Conservation (phyloP, 148 eudicot species). For the Rhododendron mucronatum region DNA sequence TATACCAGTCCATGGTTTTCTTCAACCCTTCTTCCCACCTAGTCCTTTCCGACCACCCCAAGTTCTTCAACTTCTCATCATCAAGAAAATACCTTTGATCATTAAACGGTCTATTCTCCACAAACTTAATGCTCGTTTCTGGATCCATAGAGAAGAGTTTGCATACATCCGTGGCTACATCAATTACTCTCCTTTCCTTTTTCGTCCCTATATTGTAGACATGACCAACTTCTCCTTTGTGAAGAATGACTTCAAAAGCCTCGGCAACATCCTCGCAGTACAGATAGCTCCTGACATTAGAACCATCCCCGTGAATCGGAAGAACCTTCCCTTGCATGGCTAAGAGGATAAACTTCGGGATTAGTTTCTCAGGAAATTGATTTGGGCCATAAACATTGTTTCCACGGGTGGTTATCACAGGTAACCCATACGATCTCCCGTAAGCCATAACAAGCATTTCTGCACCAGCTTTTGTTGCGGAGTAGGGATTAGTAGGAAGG, state of each 20-base stretch:
- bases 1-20: constrained; percentile 74
- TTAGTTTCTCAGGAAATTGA: constrained; percentile 79
- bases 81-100: constrained; percentile 82
- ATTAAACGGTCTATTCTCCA: constrained; percentile 72
- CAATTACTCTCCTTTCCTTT: constrained; percentile 69
- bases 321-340: constrained; percentile 67
- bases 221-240: constrained; percentile 80
- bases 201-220: constrained; percentile 75
- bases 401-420: constrained; percentile 78
- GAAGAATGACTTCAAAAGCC: constrained; percentile 74
- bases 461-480: constrained; percentile 89
- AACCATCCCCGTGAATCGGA: constrained; percentile 77
- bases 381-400: constrained; percentile 86
- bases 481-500: constrained; percentile 79
- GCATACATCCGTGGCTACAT: constrained; percentile 67
- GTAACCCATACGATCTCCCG: constrained; percentile 70
- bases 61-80: constrained; percentile 50
- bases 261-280: constrained; percentile 91
- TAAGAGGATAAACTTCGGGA: constrained; percentile 77
- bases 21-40: constrained; percentile 64
- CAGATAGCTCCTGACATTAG: constrained; percentile 74
- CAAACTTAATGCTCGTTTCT: constrained; percentile 46
- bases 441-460: constrained; percentile 96
- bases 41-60: constrained; percentile 73
- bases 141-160: constrained; percentile 52